phyloP scores from a whole-genome alignment of 352 stramenopile species.

The Pythium graminicola region DNA sequence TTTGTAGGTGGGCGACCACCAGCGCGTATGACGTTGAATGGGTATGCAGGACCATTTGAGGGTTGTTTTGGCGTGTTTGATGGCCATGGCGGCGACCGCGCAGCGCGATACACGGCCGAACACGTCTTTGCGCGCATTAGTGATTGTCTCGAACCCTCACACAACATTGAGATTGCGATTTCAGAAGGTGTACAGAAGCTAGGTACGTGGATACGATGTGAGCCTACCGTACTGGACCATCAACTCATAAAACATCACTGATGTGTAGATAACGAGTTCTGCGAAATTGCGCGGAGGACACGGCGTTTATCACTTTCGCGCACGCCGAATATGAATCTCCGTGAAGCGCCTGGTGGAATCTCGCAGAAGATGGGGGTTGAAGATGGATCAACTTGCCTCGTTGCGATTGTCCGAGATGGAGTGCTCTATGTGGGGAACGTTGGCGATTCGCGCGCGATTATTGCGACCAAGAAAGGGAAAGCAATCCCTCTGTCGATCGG shows the following conservation, averaged over 20 bases:
- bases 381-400: conserved; percentile 69
- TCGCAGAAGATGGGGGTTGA: conserved; percentile 42
- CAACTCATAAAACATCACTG: not conserved
- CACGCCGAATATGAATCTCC: conserved; percentile 2
- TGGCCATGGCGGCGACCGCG: conserved; percentile 70
- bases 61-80: conserved; percentile 83
- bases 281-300: conserved; percentile 39
- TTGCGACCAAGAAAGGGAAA: conserved; percentile 51
- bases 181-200: conserved; percentile 49
- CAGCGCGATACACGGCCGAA: conserved; percentile 71
- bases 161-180: conserved; percentile 48
- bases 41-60: conserved; percentile 46
- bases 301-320: conserved; percentile 22
- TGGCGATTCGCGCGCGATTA: conserved; percentile 71
- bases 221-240: not conserved
- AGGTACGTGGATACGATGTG: conserved; percentile 31
- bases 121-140: conserved; percentile 63
- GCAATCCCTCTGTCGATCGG: conserved; percentile 50
- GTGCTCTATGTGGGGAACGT: conserved; percentile 75
- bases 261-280: conserved; percentile 56
- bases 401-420: conserved; percentile 66
- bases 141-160: conserved; percentile 29
- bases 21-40: conserved; percentile 69
- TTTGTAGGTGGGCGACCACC: conserved; percentile 62
- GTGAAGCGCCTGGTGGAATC: no score